These are phyloP conservation scores for Zymoseptoria brevis DNA, from an alignment of 2,329 filamentous ascomycete genomes.

Conservation along the genomic window DNA sequence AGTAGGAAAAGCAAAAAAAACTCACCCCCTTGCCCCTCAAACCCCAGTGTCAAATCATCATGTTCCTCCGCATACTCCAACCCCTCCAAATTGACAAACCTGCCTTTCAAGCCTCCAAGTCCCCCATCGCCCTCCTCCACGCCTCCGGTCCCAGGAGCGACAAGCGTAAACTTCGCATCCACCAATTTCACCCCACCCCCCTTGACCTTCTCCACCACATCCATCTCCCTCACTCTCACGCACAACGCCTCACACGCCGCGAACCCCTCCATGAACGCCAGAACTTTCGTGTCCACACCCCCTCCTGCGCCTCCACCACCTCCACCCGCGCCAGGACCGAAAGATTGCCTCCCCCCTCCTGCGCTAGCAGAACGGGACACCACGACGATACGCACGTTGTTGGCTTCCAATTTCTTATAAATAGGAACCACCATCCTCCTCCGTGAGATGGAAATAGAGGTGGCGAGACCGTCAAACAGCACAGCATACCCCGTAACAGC, in stretches of 20 bases:
- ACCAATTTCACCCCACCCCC: slow-evolving; percentile 71
- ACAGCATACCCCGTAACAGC: slow-evolving; percentile 75
- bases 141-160: slow-evolving; percentile 51
- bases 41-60: slow-evolving; percentile 79
- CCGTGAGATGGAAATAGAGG: slow-evolving; percentile 71
- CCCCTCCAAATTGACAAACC: slow-evolving; percentile 77
- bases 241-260: slow-evolving; percentile 82
- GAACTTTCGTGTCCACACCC: slow-evolving; percentile 42
- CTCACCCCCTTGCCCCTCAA: slow-evolving; percentile 59
- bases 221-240: slow-evolving; percentile 75
- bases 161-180: slow-evolving; percentile 73
- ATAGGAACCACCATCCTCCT: slow-evolving; percentile 74
- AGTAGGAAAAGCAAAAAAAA: too few species aligned
- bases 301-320: background rate
- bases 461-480: slow-evolving; percentile 46
- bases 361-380: slow-evolving; percentile 43
- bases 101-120: slow-evolving; percentile 41
- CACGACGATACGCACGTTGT: slow-evolving; percentile 70
- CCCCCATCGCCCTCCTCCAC: slow-evolving; percentile 37
- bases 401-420: slow-evolving; percentile 88
- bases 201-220: slow-evolving; percentile 61
- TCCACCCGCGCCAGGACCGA: background rate
- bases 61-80: slow-evolving; percentile 87
- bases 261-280: slow-evolving; percentile 85
- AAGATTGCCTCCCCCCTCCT: background rate